Base-by-base conservation (phyloP, 192 early-diverging fungal genomes). In the Entomortierella beljakovae region DNA sequence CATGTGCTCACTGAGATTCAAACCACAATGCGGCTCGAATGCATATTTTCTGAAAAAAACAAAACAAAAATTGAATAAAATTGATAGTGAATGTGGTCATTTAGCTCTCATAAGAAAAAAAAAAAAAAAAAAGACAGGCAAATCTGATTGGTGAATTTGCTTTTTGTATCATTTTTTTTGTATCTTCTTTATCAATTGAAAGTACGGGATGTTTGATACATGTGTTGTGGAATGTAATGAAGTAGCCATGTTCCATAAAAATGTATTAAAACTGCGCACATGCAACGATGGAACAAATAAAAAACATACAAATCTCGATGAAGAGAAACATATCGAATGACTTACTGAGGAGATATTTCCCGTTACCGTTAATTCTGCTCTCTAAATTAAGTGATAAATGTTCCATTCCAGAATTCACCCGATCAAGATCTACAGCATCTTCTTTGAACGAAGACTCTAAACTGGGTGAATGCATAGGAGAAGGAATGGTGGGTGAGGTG, bases 271-370 rank as follows among this genome's bases (percentile, higher is more conserved):
- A 46, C 43, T 4, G 43, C 43, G 43, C 43, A 46, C 15, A 46
- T 46, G 11, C 43, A 11, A 46, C 15, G 58, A 7, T 40, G 6
- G 40, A 23, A n/a, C 9, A 6, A 33, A 40, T 6, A 50, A 6
- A 50, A 6, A 53, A 53, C 6, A 53, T 2, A 18, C 10, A 22
- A 13, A n/a, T 42, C 16, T 51, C n/a, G 34, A 52, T 35, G 63
- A 54, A 22, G 8, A 35, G 34, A 25, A 8, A 51, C 18, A 31
- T 33, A 32, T 34, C 3, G 34, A 64, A 52, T 48, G 38, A 64
- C 75, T 60, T 70, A 79, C 75, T 51, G 20, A 79, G 29, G 57
- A 79, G 3, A 26, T 79, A 79, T 79, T 32, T 64, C 3, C 75
- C 75, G 26, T 79, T 69, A 57, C 75, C 75, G 18, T 65, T 79